Base-by-base conservation (phyloP, 139 green algal species). In the Ettlia oleoabundans region DNA sequence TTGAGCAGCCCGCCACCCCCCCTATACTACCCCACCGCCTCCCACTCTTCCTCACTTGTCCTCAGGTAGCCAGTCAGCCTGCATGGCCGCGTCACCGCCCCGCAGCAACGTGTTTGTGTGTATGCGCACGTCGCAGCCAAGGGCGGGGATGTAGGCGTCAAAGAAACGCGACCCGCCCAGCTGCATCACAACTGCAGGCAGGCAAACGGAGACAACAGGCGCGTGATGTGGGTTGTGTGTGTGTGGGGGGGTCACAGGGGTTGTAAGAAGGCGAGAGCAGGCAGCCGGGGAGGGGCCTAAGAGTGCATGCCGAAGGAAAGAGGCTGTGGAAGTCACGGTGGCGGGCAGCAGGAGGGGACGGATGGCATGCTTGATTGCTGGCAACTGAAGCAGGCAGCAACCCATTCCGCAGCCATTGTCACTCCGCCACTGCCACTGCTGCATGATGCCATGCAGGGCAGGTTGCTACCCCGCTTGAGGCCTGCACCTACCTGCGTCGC, bases 131-230 rank as follows among this genome's bases (percentile, higher is more conserved):
- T 96, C 92, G 35, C 89, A 79, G 35, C 94, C 95, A 55, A 94
- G 90, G 37, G 90, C 85, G 5, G 92, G 88, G 4, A 98, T 65
- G 85, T 94, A 99, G 15, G 91, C 86, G 33, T 82, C 87, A 67
- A 98, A 91, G 88, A 92, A 98, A 41, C 81, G 82, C 78, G 91
- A 85, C 32, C 93, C 92, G 3, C 90, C 92, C 4, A 98, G 38
- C 33, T 78, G 69, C 10, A 88, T 79, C 6, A 98, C 86, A 37
- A 97, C 83, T 69, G 53, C 55, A 65, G 32, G 28, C 26, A 58
- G 40, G 1, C 18, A 15, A 28, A 61, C 4, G 33, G 33, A 43
- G 64, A 18, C 41, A 13, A n/a, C 1, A 13, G 3, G 10, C 28
- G 41, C 22, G 62, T 68, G 62, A 41, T n/a, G n/a, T n/a, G n/a